phyloP scores from a whole-genome alignment of 2,329 filamentous ascomycete genomes.

The Stenocarpella maydis region DNA sequence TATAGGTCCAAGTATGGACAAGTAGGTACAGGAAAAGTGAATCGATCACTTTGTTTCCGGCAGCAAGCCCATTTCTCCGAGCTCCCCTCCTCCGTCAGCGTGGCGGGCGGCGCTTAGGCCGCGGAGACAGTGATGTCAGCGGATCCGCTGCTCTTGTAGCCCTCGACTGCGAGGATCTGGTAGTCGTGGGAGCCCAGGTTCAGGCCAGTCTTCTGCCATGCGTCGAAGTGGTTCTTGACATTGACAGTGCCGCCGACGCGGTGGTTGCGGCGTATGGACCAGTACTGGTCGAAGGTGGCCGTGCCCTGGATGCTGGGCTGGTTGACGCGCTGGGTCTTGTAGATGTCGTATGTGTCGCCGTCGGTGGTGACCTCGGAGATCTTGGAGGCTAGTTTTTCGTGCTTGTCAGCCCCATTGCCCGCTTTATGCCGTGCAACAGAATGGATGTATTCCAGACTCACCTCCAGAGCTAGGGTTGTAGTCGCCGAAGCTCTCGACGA shows the following conservation, averaged over 20 bases:
- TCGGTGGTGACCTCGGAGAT: constrained; percentile 38
- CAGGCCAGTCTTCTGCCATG: constrained; percentile 52
- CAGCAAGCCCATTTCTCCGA: background rate
- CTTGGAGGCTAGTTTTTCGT: background rate
- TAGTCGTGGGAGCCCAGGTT: constrained; percentile 54
- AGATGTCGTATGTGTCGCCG: constrained; percentile 38
- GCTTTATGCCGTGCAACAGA: background rate
- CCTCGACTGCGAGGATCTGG: constrained; percentile 56
- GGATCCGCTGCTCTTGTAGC: constrained; percentile 49
- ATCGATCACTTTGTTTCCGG: background rate
- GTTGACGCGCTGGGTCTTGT: constrained; percentile 41
- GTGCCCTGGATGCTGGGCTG: constrained; percentile 50
- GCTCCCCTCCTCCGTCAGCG: no score
- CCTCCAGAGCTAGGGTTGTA: constrained; percentile 36
- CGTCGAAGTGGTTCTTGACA: constrained; percentile 54
- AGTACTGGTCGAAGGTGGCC: constrained; percentile 53
- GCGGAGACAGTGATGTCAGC: constrained; percentile 31
- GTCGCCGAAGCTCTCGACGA: constrained; percentile 41
- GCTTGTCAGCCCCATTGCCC: background rate
- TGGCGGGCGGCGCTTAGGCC: background rate
- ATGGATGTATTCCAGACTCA: background rate
- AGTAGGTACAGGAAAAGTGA: constrained; percentile 17
- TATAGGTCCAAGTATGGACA: background rate
- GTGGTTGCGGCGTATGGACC: constrained; percentile 53
- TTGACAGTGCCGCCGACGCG: constrained; percentile 55